Conservation (phyloP, 345 rosid genomes). For the Rubroshorea leprosula region DNA sequence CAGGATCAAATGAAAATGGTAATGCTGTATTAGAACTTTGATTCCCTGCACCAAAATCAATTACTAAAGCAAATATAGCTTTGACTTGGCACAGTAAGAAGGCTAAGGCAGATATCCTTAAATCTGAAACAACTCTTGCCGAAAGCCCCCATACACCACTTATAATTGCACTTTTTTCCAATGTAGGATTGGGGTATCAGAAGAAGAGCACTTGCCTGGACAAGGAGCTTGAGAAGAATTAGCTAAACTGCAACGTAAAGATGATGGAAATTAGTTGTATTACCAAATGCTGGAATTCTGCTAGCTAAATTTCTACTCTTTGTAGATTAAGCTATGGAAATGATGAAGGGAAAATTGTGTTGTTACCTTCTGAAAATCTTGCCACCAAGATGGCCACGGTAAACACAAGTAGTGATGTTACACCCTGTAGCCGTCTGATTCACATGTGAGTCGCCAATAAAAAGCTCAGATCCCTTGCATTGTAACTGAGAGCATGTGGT, state of each 20-base stretch:
- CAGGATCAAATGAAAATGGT: not conserved
- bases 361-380: slow-evolving; percentile 22
- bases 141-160: no score
- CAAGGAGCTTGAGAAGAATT: slow-evolving; percentile 12
- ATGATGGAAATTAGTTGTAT: not conserved
- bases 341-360: not conserved
- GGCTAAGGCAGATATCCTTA: no score
- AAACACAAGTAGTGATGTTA: slow-evolving; percentile 19
- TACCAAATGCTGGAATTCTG: not conserved
- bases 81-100: no score
- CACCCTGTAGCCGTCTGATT: slow-evolving; percentile 10
- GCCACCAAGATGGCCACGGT: slow-evolving; percentile 20
- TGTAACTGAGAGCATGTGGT: slow-evolving; percentile 16
- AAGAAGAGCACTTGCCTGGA: no score
- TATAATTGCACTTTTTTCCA: no score
- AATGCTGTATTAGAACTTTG: not conserved
- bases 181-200: no score
- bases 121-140: not conserved
- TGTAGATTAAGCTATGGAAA: no score
- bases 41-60: slow-evolving; percentile 4
- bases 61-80: no score
- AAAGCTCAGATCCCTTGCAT: slow-evolving; percentile 22
- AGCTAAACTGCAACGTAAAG: slow-evolving; percentile 17
- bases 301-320: no score
- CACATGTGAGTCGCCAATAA: slow-evolving; percentile 9